Evolutionary conservation across 495 filamentous ascomycete genomes (phyloP).

Genomic region (Neurospora sp.): DNA sequence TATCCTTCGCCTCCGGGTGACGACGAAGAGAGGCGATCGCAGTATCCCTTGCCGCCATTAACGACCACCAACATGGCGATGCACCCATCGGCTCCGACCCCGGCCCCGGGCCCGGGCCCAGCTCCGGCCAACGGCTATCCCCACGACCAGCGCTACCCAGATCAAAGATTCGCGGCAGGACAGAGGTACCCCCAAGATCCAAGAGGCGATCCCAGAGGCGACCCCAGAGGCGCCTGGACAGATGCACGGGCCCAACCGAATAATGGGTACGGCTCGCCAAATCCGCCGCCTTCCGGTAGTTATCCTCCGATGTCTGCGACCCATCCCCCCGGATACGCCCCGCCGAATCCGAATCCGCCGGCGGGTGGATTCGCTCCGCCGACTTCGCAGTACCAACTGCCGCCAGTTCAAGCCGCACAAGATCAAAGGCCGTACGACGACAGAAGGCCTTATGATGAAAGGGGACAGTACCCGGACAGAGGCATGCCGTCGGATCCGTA

Average conservation of each 20-base stretch:
- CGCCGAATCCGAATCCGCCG: background rate
- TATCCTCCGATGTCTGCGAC: constrained; percentile 12
- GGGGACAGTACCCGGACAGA: constrained; percentile 5
- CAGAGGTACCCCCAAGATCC: constrained; percentile 5
- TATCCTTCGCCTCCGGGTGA: constrained; percentile 41
- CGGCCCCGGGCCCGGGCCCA: background rate
- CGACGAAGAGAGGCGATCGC: constrained; percentile 23
- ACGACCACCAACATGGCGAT: constrained; percentile 1
- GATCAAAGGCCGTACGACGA: constrained; percentile 8
- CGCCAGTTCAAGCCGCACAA: constrained; percentile 4
- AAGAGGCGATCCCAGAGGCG: background rate
- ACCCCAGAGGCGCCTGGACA: background rate
- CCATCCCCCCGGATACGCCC: constrained; percentile 13
- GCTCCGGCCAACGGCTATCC: constrained; percentile 10
- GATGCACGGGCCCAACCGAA: background rate
- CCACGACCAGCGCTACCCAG: constrained; percentile 14
- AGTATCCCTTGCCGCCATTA: background rate
- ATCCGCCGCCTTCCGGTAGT: background rate
- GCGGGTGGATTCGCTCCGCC: constrained; percentile 2
- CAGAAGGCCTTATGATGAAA: constrained; percentile 6
- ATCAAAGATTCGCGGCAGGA: background rate
- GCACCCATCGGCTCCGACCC: background rate
- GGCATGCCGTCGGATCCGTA: constrained; percentile 5
- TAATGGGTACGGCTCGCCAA: background rate
- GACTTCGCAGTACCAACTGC: constrained; percentile 9